These are phyloP conservation scores for Penicillium thymicola DNA, from an alignment of 2,329 filamentous ascomycete species.

Conservation along the genomic window DNA sequence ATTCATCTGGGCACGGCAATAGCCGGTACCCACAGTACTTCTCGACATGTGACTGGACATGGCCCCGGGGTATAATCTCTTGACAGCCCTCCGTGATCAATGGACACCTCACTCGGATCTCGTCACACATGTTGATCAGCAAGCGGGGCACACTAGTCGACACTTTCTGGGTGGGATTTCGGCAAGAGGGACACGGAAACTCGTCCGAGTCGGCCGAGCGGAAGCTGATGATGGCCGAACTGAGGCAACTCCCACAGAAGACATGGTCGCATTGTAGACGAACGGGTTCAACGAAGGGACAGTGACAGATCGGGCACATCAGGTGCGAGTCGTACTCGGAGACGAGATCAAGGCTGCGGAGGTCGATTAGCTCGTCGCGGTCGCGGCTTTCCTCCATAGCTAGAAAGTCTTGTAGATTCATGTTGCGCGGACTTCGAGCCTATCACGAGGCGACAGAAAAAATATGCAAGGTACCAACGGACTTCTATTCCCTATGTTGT, in stretches of 20 bases:
- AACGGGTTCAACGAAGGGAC: slow-evolving; percentile 58
- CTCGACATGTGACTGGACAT: slow-evolving; percentile 58
- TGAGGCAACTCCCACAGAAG: slow-evolving; percentile 60
- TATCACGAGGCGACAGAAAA: background rate
- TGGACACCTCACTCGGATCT: slow-evolving; percentile 59
- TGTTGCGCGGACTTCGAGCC: slow-evolving; percentile 12
- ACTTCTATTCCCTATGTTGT: background rate
- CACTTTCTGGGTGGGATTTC: slow-evolving; percentile 42
- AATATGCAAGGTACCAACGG: background rate
- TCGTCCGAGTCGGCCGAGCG: slow-evolving; percentile 29
- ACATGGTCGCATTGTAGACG: slow-evolving; percentile 61
- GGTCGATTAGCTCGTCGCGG: slow-evolving; percentile 45
- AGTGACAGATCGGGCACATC: slow-evolving; percentile 63
- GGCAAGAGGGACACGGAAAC: slow-evolving; percentile 57
- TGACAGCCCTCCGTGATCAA: slow-evolving; percentile 54
- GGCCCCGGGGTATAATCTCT: slow-evolving; percentile 53
- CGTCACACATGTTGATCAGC: slow-evolving; percentile 60
- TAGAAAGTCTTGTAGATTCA: slow-evolving; percentile 34
- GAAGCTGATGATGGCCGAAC: slow-evolving; percentile 44
- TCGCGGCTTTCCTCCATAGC: slow-evolving; percentile 29
- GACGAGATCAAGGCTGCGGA: slow-evolving; percentile 58
- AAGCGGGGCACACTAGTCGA: slow-evolving; percentile 52
- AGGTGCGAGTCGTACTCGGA: slow-evolving; percentile 57
- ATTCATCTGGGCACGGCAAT: slow-evolving; percentile 50
- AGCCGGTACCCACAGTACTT: slow-evolving; percentile 58